Percentiles rank a stretch among this genome's conserved stretches.
phyloP scores from a whole-genome alignment of 345 rosid genomes.

The Camelina laxa region DNA sequence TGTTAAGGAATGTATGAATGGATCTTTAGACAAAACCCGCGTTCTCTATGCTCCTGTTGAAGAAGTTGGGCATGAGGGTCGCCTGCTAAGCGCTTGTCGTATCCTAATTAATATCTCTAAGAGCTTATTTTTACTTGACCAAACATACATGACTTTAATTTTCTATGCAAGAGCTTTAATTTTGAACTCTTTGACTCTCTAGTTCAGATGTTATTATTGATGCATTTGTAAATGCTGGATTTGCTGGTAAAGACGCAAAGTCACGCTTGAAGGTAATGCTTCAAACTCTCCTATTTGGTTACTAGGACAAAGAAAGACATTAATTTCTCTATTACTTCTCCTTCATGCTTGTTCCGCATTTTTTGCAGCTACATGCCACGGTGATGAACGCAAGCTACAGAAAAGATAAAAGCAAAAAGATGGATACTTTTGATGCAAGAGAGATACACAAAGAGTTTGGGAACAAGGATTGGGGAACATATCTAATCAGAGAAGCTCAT shows the following conservation, averaged over 20 bases:
- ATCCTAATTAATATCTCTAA: constrained; percentile 50
- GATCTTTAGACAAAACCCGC: constrained; percentile 67
- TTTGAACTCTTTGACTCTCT: constrained; percentile 46
- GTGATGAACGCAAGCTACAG: constrained; percentile 73
- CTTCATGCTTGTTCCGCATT: neutral
- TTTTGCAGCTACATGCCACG: constrained; percentile 81
- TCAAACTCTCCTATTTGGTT: neutral
- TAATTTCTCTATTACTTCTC: neutral
- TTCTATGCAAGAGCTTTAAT: neutral
- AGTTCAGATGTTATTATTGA: constrained; percentile 70
- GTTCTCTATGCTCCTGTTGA: constrained; percentile 76
- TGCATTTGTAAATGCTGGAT: constrained; percentile 79
- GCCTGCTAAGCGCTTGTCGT: constrained; percentile 78
- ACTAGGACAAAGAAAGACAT: neutral
- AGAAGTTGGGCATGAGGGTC: constrained; percentile 68
- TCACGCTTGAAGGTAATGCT: constrained; percentile 66
- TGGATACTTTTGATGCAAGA: constrained; percentile 64
- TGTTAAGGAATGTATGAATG: constrained; percentile 73
- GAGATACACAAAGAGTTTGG: constrained; percentile 67
- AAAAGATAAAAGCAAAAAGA: constrained; percentile 43
- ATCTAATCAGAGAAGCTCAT: constrained; percentile 85
- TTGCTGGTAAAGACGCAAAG: constrained; percentile 73
- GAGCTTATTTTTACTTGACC: constrained; percentile 7
- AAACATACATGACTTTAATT: constrained; percentile 5
- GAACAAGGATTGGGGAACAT: constrained; percentile 76